Conservation (phyloP, 257 asterid species). For the Paraleonurus japonicus region DNA sequence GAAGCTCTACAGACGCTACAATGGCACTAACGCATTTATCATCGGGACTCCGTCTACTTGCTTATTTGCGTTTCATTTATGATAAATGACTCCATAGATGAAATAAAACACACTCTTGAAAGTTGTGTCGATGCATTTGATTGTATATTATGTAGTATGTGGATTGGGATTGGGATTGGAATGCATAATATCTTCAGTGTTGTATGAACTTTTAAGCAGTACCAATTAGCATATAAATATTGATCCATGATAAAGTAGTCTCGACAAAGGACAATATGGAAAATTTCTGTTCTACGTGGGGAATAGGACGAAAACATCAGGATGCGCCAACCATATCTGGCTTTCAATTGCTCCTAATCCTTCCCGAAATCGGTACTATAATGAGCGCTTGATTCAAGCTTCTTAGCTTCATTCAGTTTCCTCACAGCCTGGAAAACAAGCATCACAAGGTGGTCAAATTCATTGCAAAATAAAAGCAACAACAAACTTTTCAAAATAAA, state of each 20-base stretch:
- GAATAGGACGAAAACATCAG: neutral
- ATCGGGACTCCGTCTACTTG: neutral
- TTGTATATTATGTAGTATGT: neutral
- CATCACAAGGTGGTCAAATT: neutral
- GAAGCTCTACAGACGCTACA: constrained; percentile 60
- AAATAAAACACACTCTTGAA: too few species aligned
- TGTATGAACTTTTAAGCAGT: neutral
- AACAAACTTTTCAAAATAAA: neutral
- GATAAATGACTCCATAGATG: neutral
- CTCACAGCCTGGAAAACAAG: constrained; percentile 71
- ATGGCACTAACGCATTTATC: constrained; percentile 39
- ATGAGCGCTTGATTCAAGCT: constrained; percentile 95
- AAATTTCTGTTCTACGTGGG: neutral
- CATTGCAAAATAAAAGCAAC: neutral
- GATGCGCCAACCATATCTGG: neutral
- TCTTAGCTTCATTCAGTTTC: constrained; percentile 90
- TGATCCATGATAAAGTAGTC: neutral
- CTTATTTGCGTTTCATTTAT: neutral
- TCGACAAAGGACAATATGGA: neutral
- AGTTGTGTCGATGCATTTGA: too few species aligned
- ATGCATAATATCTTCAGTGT: neutral
- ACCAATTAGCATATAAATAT: neutral
- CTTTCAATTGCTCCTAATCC: constrained; percentile 36
- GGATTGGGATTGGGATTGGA: neutral
- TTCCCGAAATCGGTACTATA: constrained; percentile 86